Conservation (phyloP, 2,329 filamentous ascomycete genomes). For the Trichoderma polysporum region DNA sequence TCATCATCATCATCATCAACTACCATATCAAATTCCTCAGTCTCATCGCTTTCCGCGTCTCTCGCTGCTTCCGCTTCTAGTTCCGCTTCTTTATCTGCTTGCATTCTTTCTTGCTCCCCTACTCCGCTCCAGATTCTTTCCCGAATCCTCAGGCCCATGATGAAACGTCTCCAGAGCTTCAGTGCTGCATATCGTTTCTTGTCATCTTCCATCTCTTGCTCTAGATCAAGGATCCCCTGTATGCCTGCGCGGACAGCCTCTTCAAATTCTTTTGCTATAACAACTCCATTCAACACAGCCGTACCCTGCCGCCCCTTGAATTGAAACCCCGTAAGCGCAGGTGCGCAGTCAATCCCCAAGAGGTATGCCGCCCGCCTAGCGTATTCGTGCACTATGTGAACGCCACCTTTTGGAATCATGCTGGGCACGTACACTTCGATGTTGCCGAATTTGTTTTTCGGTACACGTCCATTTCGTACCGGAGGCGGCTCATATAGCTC, state of each 20-base stretch:
- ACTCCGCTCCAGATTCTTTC: conserved; percentile 67
- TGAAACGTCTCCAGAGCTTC: conserved; percentile 65
- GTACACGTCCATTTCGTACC: conserved; percentile 71
- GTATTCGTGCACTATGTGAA: conserved; percentile 63
- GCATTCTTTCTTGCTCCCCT: conserved; percentile 46
- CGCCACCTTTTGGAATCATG: conserved; percentile 83
- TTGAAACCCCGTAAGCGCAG: conserved; percentile 85
- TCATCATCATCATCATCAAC: conserved; percentile 43
- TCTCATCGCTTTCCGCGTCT: conserved; percentile 42
- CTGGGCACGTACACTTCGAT: conserved; percentile 88
- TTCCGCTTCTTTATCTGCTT: conserved; percentile 39
- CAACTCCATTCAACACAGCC: conserved; percentile 73
- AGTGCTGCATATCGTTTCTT: conserved; percentile 71
- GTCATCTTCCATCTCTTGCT: conserved; percentile 64
- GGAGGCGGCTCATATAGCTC: conserved; percentile 73
- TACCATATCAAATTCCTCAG: conserved; percentile 45
- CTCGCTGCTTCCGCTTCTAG: conserved; percentile 37
- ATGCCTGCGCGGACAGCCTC: conserved; percentile 73
- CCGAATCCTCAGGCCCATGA: conserved; percentile 74
- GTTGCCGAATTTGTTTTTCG: conserved; percentile 92
- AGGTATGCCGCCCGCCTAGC: conserved; percentile 71
- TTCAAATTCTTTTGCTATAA: conserved; percentile 69
- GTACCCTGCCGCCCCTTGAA: conserved; percentile 86
- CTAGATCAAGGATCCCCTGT: conserved; percentile 64
- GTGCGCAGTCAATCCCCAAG: conserved; percentile 80